phyloP scores from a whole-genome alignment of 2,329 filamentous ascomycete genomes.

The Pseudocercospora eumusae region DNA sequence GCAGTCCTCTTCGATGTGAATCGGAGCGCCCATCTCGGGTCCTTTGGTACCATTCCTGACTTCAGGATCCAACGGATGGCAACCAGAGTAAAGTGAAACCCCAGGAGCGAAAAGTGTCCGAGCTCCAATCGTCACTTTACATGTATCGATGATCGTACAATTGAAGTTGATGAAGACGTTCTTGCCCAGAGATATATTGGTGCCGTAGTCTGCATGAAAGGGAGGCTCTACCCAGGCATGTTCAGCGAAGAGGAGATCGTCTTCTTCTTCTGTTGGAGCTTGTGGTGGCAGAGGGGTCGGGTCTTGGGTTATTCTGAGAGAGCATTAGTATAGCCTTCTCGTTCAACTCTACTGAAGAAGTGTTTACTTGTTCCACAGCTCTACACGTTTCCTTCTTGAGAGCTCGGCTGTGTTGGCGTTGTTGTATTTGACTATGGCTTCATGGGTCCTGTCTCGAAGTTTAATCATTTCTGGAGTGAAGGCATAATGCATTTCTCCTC shows the following conservation, averaged over 20 bases:
- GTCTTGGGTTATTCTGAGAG: constrained; percentile 63
- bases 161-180: constrained; percentile 77
- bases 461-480: constrained; percentile 70
- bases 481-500: constrained; percentile 67
- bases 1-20: constrained; percentile 77
- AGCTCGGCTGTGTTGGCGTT: constrained; percentile 57
- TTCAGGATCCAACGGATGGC: constrained; percentile 74
- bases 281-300: constrained; percentile 63
- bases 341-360: not conserved
- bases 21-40: constrained; percentile 72
- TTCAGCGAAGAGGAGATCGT: constrained; percentile 64
- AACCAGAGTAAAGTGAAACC: constrained; percentile 72
- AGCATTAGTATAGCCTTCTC: not conserved
- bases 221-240: constrained; percentile 71
- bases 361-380: constrained; percentile 67
- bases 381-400: constrained; percentile 61
- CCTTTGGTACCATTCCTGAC: constrained; percentile 73
- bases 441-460: constrained; percentile 63
- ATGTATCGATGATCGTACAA: constrained; percentile 75
- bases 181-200: constrained; percentile 68
- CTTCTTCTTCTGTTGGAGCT: constrained; percentile 60
- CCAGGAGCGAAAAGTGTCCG: constrained; percentile 79
- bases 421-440: constrained; percentile 66
- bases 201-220: constrained; percentile 74
- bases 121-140: constrained; percentile 70